phyloP scores from a whole-genome alignment of 2,329 filamentous ascomycete species.

The Mycosphaerella arachidis region DNA sequence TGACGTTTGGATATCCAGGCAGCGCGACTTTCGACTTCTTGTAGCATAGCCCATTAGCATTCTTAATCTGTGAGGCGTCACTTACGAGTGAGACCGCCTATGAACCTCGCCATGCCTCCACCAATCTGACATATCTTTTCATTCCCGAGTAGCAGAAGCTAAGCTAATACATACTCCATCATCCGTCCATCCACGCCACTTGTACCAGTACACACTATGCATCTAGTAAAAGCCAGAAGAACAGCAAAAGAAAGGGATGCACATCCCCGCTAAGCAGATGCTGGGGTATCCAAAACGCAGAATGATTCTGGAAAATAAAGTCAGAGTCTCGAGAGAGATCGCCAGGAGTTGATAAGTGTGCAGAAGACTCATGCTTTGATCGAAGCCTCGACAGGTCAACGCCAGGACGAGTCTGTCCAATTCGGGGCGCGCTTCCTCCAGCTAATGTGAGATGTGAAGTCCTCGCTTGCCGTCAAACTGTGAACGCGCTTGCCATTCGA shows the following conservation, averaged over 20 bases:
- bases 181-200: neutral
- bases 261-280: neutral
- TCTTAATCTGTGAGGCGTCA: neutral
- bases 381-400: neutral
- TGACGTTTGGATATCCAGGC: neutral
- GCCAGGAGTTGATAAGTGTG: neutral
- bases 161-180: neutral
- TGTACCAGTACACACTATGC: neutral
- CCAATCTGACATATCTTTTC: neutral
- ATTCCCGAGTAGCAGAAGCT: neutral
- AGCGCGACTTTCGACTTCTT: neutral
- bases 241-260: neutral
- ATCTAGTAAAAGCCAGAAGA: neutral
- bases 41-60: neutral
- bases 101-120: neutral
- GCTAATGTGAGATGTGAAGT: neutral
- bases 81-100: neutral
- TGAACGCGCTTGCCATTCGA: neutral
- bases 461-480: neutral
- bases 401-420: neutral
- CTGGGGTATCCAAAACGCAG: conserved; percentile 2
- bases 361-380: neutral
- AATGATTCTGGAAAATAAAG: neutral
- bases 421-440: neutral
- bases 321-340: neutral